Percentiles rank a stretch among this genome's conserved stretches.
phyloP scores from a whole-genome alignment of 2,329 filamentous ascomycete genomes.

The Beauveria rudraprayagi region DNA sequence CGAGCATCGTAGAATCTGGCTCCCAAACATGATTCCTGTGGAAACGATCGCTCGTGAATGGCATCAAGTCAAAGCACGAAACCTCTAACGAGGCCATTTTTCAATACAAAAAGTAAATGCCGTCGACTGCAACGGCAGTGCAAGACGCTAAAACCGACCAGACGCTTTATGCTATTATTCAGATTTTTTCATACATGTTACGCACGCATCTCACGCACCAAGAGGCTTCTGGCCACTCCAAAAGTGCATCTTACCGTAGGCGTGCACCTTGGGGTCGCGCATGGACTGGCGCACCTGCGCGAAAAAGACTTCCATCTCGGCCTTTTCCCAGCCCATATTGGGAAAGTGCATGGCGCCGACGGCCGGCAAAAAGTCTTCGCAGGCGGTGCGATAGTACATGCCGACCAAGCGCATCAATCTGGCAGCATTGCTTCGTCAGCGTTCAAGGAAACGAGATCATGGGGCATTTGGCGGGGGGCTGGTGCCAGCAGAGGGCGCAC shows the following conservation, averaged over 20 bases:
- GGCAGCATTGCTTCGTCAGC: not conserved
- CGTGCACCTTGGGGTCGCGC: conserved; percentile 24
- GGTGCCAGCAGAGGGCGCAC: conserved; percentile 7
- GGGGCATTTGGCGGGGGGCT: not conserved
- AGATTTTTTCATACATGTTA: not conserved
- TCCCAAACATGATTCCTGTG: not conserved
- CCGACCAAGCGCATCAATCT: conserved; percentile 32
- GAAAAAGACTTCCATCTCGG: conserved; percentile 26
- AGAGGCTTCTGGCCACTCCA: conserved; percentile 34
- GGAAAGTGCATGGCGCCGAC: conserved; percentile 33
- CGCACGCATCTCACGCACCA: not conserved
- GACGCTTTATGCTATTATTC: not conserved
- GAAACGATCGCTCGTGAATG: not conserved
- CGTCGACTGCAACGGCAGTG: too few relatives aligned
- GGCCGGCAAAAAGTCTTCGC: conserved; percentile 33
- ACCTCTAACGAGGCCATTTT: too few relatives aligned
- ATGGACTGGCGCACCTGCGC: conserved; percentile 22
- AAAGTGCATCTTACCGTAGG: conserved; percentile 33
- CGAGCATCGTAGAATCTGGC: too few relatives aligned
- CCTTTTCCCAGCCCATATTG: conserved; percentile 29
- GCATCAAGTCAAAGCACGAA: not conserved
- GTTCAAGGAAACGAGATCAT: too few relatives aligned
- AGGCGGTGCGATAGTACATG: conserved; percentile 33
- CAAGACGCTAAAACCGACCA: not conserved
- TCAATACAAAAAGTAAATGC: too few relatives aligned